A percentile compares a stretch with the other conserved stretches of the same genome.
phyloP scores from a whole-genome alignment of 192 early-diverging fungal genomes.

The Coemansia sp. region DNA sequence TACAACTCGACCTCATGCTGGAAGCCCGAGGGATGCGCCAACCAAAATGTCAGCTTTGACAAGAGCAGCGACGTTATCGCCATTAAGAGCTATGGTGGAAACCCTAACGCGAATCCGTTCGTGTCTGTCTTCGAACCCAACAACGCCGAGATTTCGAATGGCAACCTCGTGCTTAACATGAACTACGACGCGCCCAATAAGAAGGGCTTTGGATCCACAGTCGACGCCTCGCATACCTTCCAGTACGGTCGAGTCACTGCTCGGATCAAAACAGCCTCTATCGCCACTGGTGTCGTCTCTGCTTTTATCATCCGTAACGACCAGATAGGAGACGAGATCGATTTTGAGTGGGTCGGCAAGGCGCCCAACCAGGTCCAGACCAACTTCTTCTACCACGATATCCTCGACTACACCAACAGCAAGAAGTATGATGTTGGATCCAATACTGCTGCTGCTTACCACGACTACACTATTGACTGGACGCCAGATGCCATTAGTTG shows the following conservation, averaged over 20 bases:
- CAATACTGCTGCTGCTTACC: slow-evolving; percentile 52
- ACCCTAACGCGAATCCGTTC: slow-evolving; percentile 42
- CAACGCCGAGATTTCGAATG: slow-evolving; percentile 28
- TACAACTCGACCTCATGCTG: slow-evolving; percentile 51
- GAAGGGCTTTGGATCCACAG: slow-evolving; percentile 61
- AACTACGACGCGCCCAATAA: slow-evolving; percentile 37
- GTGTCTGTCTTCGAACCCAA: slow-evolving; percentile 50
- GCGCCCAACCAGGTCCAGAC: slow-evolving; percentile 58
- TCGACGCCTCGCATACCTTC: slow-evolving; percentile 44
- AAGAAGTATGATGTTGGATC: slow-evolving; percentile 26
- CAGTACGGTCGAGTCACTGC: slow-evolving; percentile 63
- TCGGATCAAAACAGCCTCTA: slow-evolving; percentile 59
- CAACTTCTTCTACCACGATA: slow-evolving; percentile 63
- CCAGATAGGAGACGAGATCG: slow-evolving; percentile 63
- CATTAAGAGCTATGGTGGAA: slow-evolving; percentile 25
- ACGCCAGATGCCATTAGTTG: slow-evolving; percentile 56
- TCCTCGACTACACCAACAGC: slow-evolving; percentile 59
- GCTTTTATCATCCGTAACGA: slow-evolving; percentile 58
- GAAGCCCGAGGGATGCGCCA: slow-evolving; percentile 40
- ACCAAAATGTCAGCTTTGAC: slow-evolving; percentile 35
- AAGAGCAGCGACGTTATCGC: slow-evolving; percentile 22
- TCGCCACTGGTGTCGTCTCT: slow-evolving; percentile 57
- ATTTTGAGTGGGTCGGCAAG: slow-evolving; percentile 67
- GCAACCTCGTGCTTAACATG: slow-evolving; percentile 46
- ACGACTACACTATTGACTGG: slow-evolving; percentile 67